Evolutionary conservation across 2,329 filamentous ascomycete genomes (phyloP), one percentile per base, ranked within the genome.

Genomic region (Aureobasidium sp.): DNA sequence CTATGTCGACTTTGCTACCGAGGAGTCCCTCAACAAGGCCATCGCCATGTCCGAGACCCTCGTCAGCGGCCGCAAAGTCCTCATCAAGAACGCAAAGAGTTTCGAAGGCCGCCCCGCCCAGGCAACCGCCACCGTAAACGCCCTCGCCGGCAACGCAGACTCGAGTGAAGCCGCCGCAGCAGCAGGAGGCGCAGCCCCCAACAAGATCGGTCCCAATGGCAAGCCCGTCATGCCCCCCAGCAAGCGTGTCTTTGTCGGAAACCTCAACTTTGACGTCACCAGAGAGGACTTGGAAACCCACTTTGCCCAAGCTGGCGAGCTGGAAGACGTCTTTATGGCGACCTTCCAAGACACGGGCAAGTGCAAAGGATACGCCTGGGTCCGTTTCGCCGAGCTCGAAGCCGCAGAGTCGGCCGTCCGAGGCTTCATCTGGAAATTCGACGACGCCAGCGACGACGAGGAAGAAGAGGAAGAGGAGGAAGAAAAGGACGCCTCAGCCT

Each of bases 291-390:
- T 99, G 55, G 81, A 85, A 67, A 82, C 87, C 66, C 90, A 96
- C 72, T 97, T 96, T 74, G 82, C 82, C 53, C 90, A 87, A 73
- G 97, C 93, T 72, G 94, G 94, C 56, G 81, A 87, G 65, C 85
- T 97, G 65, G 84, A 87, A 59, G 89, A 89, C 78, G 83, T 91
- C 66, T 93, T 96, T 76, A 80, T 97, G 67, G 94, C 94, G 2
- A 96, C 92, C 0, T 99, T 99, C 72, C 90, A 97, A 75, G 95
- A 99, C 74, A 88, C 88, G 22, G 94, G 94, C 47, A 99, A 97
- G 78, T 99, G 94, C 80, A 97, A 97, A 78, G 95, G 94, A 20
- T 99, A 88, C 76, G 94, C 88, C 6, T 99, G 94, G 92, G 86
- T 99, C 64, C 90, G 90, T 65, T 99, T 97, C 75, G 87, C 87